Percentiles rank a stretch among this genome's conserved stretches.
Evolutionary conservation across 805 yeast genomes (phyloP).

Genomic region (Candida silvicultrix): DNA sequence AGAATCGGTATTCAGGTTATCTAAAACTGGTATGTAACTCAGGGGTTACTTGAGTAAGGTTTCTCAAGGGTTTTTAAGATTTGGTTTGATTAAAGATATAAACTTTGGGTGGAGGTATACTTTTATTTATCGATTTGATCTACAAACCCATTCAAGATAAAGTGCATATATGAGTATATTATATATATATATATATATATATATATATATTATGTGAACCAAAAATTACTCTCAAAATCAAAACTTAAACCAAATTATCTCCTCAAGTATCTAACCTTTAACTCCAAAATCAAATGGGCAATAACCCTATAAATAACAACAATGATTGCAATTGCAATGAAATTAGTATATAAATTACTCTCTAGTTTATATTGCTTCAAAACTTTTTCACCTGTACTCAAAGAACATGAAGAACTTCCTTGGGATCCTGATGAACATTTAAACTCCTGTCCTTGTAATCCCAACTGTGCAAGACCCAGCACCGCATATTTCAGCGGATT

Average conservation of each 20-base stretch:
- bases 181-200: too few species aligned
- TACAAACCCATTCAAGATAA: too few species aligned
- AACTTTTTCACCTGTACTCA: slow-evolving; percentile 50
- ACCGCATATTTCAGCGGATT: slow-evolving; percentile 67
- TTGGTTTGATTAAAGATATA: too few species aligned
- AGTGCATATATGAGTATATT: too few species aligned
- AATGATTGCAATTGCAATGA: slow-evolving; percentile 28
- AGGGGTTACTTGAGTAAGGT: too few species aligned
- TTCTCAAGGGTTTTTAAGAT: too few species aligned
- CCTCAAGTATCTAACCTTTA: slow-evolving; percentile 5
- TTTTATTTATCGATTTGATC: too few species aligned
- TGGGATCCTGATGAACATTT: slow-evolving; percentile 33
- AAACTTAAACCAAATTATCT: too few species aligned
- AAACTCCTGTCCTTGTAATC: slow-evolving; percentile 44
- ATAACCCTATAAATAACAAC: slow-evolving; percentile 33
- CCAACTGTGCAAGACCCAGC: slow-evolving; percentile 49
- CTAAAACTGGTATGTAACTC: too few species aligned
- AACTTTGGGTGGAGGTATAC: not conserved
- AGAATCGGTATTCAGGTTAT: too few species aligned
- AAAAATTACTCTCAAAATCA: too few species aligned
- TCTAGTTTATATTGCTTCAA: slow-evolving; percentile 37
- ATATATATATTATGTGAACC: too few species aligned
- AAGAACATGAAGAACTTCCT: slow-evolving; percentile 38
- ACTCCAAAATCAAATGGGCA: slow-evolving; percentile 23
- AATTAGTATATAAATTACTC: slow-evolving; percentile 26